Percentiles rank a stretch among this genome's conserved stretches.
Conservation (phyloP, 1,284 basidiomycete species). For the Cystobasidiaceae sp. region DNA sequence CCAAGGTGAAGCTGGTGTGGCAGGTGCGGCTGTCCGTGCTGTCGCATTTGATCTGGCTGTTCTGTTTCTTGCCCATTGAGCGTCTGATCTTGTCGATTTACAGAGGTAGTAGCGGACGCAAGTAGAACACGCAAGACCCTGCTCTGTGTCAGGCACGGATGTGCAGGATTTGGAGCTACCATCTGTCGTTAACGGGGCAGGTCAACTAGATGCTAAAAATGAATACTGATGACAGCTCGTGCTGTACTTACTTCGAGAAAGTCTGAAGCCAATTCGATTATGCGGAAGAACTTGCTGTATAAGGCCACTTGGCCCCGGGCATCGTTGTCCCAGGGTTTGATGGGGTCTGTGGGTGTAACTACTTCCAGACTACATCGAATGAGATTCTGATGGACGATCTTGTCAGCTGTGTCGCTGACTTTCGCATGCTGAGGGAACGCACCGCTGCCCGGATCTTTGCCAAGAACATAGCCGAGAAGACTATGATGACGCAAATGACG, state of each 20-base stretch:
- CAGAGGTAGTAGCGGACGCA: constrained; percentile 13
- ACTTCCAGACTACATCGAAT: constrained; percentile 25
- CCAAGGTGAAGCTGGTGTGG: too few species aligned
- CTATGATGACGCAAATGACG: constrained; percentile 28
- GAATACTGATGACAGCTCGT: not conserved
- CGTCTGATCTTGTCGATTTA: too few species aligned
- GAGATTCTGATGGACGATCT: constrained; percentile 16
- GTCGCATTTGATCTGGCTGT: not conserved
- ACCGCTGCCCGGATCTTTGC: constrained; percentile 25
- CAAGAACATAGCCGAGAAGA: constrained; percentile 30
- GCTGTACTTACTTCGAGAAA: constrained; percentile 25
- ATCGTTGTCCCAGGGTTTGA: constrained; percentile 6
- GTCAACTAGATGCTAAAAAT: too few species aligned
- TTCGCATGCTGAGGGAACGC: too few species aligned
- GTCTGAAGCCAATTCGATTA: constrained; percentile 27
- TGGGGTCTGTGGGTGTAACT: constrained; percentile 10
- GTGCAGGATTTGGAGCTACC: constrained; percentile 29
- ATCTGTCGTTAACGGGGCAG: too few species aligned
- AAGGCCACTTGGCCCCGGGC: constrained; percentile 14
- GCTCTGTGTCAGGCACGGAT: constrained; percentile 22
- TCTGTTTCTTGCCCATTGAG: not conserved
- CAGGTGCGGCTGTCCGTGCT: not conserved
- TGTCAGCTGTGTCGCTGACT: too few species aligned
- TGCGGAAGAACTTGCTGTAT: constrained; percentile 30
- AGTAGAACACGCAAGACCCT: constrained; percentile 19